phyloP scores from a whole-genome alignment of 495 filamentous ascomycete species.

The Hypoxylon fragiforme region DNA sequence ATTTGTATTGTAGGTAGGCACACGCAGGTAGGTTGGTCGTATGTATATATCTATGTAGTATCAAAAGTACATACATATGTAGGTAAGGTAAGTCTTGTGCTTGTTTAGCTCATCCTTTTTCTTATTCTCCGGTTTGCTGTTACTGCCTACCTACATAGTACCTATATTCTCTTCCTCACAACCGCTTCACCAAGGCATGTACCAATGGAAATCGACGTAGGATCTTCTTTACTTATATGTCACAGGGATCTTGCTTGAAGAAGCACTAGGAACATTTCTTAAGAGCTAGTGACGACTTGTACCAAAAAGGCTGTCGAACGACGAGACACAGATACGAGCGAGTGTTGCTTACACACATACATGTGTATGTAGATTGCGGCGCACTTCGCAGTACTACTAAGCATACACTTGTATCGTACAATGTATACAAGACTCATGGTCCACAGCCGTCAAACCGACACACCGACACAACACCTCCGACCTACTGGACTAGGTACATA shows the following conservation, averaged over 20 bases:
- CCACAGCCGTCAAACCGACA: conserved; percentile 13
- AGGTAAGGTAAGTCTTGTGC: not conserved
- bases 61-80: too few relatives aligned
- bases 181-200: conserved; percentile 4
- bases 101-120: too few relatives aligned
- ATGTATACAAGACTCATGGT: conserved; percentile 18
- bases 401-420: conserved; percentile 25
- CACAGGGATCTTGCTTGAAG: conserved; percentile 22
- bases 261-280: conserved; percentile 16
- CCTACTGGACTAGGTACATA: not conserved
- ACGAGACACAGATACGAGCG: conserved; percentile 22
- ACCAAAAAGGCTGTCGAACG: conserved; percentile 15
- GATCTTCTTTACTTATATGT: conserved; percentile 12
- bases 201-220: conserved; percentile 19
- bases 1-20: too few relatives aligned
- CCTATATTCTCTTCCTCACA: not conserved
- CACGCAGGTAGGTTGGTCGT: too few relatives aligned
- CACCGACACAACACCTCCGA: conserved; percentile 22
- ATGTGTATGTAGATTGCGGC: conserved; percentile 32
- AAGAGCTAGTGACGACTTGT: conserved; percentile 11
- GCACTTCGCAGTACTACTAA: conserved; percentile 17
- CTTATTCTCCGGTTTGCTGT: conserved; percentile 25
- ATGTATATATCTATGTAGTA: too few relatives aligned
- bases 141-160: conserved; percentile 3
- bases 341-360: not conserved